Percentiles rank a stretch among this genome's conserved stretches.
phyloP scores from a whole-genome alignment of 108 stramenopile genomes.

The Cyclotella cryptica region DNA sequence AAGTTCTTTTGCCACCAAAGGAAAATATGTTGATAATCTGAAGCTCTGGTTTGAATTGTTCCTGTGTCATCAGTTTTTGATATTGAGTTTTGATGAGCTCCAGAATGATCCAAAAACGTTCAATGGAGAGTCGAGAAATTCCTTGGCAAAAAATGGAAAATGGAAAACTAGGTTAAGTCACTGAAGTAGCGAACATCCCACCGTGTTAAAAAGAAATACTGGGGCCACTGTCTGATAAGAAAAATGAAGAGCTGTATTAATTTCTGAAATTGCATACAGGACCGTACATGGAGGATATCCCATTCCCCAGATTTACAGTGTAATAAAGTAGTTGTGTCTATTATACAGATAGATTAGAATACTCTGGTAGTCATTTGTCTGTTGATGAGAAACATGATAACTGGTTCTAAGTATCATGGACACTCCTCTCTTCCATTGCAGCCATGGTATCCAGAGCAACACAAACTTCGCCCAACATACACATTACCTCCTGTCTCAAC shows the following conservation, averaged over 20 bases:
- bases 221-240: conserved; percentile 13
- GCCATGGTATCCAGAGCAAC: conserved; percentile 91
- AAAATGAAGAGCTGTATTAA: conserved; percentile 19
- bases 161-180: not conserved
- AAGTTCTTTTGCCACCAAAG: not conserved
- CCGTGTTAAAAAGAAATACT: not conserved
- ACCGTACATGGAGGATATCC: conserved; percentile 7
- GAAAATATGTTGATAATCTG: conserved; percentile 18
- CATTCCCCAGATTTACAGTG: conserved; percentile 1
- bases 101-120: not conserved
- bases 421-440: conserved; percentile 4
- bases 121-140: conserved; percentile 11
- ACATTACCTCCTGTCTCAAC: conserved; percentile 73
- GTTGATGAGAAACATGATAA: no score
- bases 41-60: conserved; percentile 4
- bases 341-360: not conserved
- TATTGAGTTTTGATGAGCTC: conserved; percentile 14
- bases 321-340: not conserved
- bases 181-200: not conserved
- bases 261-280: not conserved
- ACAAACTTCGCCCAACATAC: conserved; percentile 90
- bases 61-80: conserved; percentile 8
- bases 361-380: no score
- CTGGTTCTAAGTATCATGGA: not conserved
- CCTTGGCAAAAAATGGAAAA: not conserved